phyloP scores from a whole-genome alignment of 1,284 basidiomycete species.

The Kwoniella shivajii region DNA sequence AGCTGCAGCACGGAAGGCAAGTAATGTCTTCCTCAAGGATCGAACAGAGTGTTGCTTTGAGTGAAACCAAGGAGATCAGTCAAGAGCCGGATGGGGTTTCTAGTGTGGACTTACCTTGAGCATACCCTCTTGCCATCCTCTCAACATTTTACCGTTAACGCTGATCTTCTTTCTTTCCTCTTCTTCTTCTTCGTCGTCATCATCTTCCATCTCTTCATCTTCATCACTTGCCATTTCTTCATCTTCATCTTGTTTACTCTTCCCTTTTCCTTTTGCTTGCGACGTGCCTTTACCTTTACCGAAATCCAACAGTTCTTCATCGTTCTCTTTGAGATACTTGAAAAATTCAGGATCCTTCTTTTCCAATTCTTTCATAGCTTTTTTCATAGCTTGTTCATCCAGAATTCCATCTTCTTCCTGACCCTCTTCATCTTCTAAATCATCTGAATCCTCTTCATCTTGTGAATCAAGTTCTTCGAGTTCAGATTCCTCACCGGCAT shows the following conservation, averaged over 20 bases:
- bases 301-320: constrained; percentile 84
- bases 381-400: constrained; percentile 66
- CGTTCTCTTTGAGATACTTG: constrained; percentile 97
- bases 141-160: constrained; percentile 74
- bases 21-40: constrained; percentile 78
- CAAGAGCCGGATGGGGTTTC: no score
- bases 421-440: constrained; percentile 54
- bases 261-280: constrained; percentile 54
- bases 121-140: constrained; percentile 86
- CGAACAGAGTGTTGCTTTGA: constrained; percentile 78
- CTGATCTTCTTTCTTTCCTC: constrained; percentile 40
- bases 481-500: constrained; percentile 32
- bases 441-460: constrained; percentile 53
- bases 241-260: constrained; percentile 57
- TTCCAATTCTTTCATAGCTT: constrained; percentile 80
- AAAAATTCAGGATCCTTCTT: constrained; percentile 98
- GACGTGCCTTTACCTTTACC: constrained; percentile 52
- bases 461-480: constrained; percentile 67
- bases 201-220: constrained; percentile 58
- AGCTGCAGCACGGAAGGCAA: constrained; percentile 85
- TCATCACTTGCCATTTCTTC: constrained; percentile 49
- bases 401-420: constrained; percentile 59
- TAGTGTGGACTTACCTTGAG: constrained; percentile 64
- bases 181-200: constrained; percentile 54
- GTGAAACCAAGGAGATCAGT: background rate